These are phyloP conservation scores for Magnaporthiopsis incrustans DNA, from an alignment of 2,329 filamentous ascomycete genomes.

Conservation along the genomic window DNA sequence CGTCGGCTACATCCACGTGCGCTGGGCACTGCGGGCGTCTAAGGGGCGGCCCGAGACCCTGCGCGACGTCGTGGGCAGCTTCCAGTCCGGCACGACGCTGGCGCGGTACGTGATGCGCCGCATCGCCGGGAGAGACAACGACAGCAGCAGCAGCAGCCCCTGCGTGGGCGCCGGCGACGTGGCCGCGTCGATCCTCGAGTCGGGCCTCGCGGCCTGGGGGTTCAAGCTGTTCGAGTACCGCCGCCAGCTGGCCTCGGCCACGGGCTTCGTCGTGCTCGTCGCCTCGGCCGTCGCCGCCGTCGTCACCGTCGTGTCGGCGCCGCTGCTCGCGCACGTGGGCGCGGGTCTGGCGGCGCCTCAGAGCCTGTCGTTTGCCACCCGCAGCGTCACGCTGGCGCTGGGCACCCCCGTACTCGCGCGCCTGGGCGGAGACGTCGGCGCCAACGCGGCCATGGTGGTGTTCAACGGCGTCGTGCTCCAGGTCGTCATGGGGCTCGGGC, in stretches of 20 bases:
- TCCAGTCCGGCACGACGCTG: constrained; percentile 23
- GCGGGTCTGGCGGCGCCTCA: constrained; percentile 18
- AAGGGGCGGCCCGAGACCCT: constrained; percentile 13
- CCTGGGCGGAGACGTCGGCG: constrained; percentile 35
- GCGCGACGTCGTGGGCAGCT: constrained; percentile 15
- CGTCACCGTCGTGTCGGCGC: constrained; percentile 34
- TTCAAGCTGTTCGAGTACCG: constrained; percentile 46
- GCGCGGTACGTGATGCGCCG: constrained; percentile 16
- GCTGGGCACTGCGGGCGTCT: constrained; percentile 19
- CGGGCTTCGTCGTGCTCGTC: constrained; percentile 30
- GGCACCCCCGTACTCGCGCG: constrained; percentile 37
- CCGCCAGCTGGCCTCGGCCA: constrained; percentile 33
- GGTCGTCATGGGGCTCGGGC: constrained; percentile 24
- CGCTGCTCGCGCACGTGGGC: constrained; percentile 27
- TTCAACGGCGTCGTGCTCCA: constrained; percentile 39
- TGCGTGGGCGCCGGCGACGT: constrained; percentile 37
- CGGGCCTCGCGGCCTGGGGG: constrained; percentile 44
- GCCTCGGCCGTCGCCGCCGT: constrained; percentile 29
- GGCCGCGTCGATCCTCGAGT: constrained; percentile 39
- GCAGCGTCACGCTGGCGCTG: constrained; percentile 42
- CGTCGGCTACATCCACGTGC: constrained; percentile 34
- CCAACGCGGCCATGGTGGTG: constrained; percentile 43
- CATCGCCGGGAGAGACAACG: neutral
- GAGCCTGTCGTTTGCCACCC: constrained; percentile 37
- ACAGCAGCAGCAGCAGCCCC: constrained; percentile 11